Evolutionary conservation across 176 grass and related monocot species (phyloP), one percentile per base, ranked within the genome.

Genomic region (Alopecurus myosuroides): DNA sequence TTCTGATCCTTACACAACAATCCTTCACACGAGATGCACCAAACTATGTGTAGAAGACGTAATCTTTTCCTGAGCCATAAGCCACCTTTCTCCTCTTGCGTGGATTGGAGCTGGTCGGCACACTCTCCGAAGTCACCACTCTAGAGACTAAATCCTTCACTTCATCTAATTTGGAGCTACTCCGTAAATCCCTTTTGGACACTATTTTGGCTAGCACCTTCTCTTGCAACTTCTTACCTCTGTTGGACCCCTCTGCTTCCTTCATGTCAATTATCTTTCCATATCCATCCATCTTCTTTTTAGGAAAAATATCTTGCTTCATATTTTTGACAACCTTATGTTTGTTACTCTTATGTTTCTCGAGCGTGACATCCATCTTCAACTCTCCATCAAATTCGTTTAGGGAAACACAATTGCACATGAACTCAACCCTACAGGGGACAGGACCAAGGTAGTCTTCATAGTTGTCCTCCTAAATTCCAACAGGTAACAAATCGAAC

Each of bases 11-110:
- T n/a, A n/a, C 9, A 10, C 68, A 28, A 20, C 51, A 64, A 1
- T 41, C 37, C 85, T 87, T 87, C 40, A 51, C 20, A 1, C 50
- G 40, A 51, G 65, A 91, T 14, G 62, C 26, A 1, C 71, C 83
- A 28, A 81, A 85, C 13, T 39, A 17, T 7, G 61, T 49, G 19
- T 85, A 89, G 48, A 82, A 82, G 30, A 70, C 62, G 39, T 63
- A 34, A 29, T 49, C 60, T 4, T 34, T 1, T 31, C 60, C 61
- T 1, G 28, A 44, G 7, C 60, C 61, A 45, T 23, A 13, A 33
- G 5, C 31, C 6, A 15, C 33, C 4, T 11, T 58, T 76, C 23
- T 84, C 87, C 35, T 58, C 35, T 81, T 89, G 40, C 52, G 36
- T 48, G 0, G 39, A 18, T 86, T 79, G 25, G 84, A 60, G 37